These are phyloP conservation scores for Vaccinium myrtillus DNA, from an alignment of 148 eudicot species.

Conservation along the genomic window DNA sequence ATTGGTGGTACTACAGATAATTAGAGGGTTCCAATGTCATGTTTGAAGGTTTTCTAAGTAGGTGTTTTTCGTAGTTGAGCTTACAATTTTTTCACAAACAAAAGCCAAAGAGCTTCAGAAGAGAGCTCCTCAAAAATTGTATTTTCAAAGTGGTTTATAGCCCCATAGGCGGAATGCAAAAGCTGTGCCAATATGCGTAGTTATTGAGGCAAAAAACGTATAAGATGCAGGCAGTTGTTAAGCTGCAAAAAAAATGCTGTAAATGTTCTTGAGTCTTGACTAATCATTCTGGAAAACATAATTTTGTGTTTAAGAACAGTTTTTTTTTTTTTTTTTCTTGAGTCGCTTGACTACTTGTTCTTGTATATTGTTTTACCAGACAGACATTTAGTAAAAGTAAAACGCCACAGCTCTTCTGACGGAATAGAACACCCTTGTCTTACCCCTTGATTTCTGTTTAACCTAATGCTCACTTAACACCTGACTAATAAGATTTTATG, in stretches of 20 bases:
- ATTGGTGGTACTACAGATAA: not conserved
- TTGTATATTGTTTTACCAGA: not conserved
- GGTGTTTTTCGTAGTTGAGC: not conserved
- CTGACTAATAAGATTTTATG: not conserved
- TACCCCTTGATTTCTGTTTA: not conserved
- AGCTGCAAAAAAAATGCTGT: not conserved
- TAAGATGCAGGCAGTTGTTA: not conserved
- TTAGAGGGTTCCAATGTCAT: not conserved
- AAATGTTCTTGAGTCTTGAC: not conserved
- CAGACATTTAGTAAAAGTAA: not conserved
- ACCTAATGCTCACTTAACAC: not conserved
- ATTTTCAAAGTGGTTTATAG: not conserved
- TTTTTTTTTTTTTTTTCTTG: not conserved
- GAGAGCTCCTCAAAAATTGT: not conserved
- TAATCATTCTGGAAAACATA: not conserved
- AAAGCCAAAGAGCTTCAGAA: not conserved
- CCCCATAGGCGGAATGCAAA: not conserved
- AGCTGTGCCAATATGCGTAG: not conserved
- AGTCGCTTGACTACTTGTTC: not conserved
- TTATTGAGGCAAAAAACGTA: not conserved
- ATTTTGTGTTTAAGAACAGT: not conserved
- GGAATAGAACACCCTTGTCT: not conserved
- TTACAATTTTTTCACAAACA: not conserved
- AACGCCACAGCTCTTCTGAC: not conserved
- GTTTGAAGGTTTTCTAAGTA: slow-evolving; percentile 5